Evolutionary conservation across 176 grass and related monocot genomes (phyloP), one percentile per base, ranked within the genome.

Genomic region (Aegilops longissima): DNA sequence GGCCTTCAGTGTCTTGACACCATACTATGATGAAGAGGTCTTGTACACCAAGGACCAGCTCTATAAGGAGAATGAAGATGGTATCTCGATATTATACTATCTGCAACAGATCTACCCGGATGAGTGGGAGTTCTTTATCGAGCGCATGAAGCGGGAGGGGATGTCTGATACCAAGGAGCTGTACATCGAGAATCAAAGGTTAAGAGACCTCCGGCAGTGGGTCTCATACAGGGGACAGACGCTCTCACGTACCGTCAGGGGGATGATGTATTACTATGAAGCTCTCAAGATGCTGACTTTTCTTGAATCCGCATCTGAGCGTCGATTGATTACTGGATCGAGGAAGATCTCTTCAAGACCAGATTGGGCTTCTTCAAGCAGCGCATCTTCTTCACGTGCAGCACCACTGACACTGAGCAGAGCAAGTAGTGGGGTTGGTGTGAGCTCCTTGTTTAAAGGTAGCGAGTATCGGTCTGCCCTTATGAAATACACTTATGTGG

Each of bases 231-330:
- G 95, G 83, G 95, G 93, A 23, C 95, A 98, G 78, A 98, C 95
- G 54, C 79, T 98, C 65, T 80, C 95, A 30, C 93, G 95, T 4
- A 95, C 95, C 0, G 93, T 98, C 66, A 86, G 95, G 66, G 95
- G 95, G 35, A 95, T 98, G 95, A 98, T 98, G 95, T 98, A 98
- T 81, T 95, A 98, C 44, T 98, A 95, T 72, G 94, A 95, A 86
- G 93, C 95, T 86, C 91, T 98, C 59, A 90, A 98, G 84, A 93
- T 98, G 93, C 89, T 98, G 14, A 87, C 95, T 0, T 98, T 95
- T 90, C 87, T 98, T 23, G 95, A 98, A 90, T 92, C 93, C 13
- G 95, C 95, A 51, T 92, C 91, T 56, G 95, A 95, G 83, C 84
- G 89, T 86, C 91, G 93, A 72, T 83, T 98, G 14, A 45, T 59